phyloP scores from a whole-genome alignment of 371 early-diverging fungal genomes.

The Rhizopus stolonifer region DNA sequence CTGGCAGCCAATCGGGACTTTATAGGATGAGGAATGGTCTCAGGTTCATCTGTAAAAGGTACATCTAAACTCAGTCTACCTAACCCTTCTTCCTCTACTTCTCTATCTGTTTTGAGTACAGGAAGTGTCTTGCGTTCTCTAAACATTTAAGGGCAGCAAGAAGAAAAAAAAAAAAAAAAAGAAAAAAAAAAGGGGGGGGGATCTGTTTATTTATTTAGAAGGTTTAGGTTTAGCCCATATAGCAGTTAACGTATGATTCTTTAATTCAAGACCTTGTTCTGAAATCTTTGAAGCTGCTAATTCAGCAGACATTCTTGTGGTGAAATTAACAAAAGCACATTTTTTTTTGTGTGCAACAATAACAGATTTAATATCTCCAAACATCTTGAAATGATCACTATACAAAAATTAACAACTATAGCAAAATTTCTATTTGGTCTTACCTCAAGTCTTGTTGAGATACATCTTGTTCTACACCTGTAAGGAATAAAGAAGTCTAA shows the following conservation, averaged over 20 bases:
- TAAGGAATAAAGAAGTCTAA: conserved; percentile 81
- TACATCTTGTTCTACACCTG: conserved; percentile 67
- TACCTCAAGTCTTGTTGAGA: conserved; percentile 71
- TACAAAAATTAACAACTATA: not conserved
- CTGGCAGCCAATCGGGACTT: not conserved
- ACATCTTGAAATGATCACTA: conserved; percentile 74
- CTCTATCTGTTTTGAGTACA: conserved; percentile 29
- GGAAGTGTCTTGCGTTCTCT: conserved; percentile 15
- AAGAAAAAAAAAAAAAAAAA: not conserved
- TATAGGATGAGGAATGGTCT: not conserved
- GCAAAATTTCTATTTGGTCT: not conserved
- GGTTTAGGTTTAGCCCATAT: conserved; percentile 68
- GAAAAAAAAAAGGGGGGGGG: not conserved
- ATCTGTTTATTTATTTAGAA: not conserved
- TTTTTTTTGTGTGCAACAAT: conserved; percentile 73
- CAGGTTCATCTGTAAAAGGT: conserved; percentile 16
- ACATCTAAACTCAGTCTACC: conserved; percentile 16
- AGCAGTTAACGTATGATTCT: conserved; percentile 52
- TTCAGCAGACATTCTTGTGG: conserved; percentile 75
- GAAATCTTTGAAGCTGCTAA: conserved; percentile 63
- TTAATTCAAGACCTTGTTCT: conserved; percentile 49
- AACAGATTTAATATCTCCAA: conserved; percentile 90
- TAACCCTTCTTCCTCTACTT: conserved; percentile 23
- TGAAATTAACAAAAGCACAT: conserved; percentile 91
- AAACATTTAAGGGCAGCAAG: not conserved